Evolutionary conservation across 331 rosid species (phyloP).

Genomic region (Rhamnella rubrinervis): DNA sequence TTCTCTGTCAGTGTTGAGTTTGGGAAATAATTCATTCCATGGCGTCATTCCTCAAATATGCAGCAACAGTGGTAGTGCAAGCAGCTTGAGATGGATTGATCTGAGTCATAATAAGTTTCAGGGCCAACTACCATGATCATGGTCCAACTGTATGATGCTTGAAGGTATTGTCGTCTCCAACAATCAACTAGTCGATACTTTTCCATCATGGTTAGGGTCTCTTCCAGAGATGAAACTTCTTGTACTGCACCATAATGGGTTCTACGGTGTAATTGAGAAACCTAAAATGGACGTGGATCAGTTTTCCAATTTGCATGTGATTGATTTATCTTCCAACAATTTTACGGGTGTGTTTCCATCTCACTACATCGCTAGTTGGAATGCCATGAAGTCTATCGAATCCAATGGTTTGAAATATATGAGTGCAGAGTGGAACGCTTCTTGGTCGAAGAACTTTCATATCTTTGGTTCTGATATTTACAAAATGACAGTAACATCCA

Average conservation of each 20-base stretch:
- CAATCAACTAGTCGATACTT: background rate
- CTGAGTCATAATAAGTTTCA: background rate
- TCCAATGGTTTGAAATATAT: no score
- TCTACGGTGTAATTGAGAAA: no score
- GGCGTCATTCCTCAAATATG: background rate
- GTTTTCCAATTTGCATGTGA: no score
- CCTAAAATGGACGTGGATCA: no score
- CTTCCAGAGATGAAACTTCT: background rate
- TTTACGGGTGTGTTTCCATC: no score
- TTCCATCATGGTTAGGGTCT: constrained; percentile 3
- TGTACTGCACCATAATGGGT: background rate
- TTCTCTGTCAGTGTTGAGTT: background rate
- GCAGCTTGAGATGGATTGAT: background rate
- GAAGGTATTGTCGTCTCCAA: background rate
- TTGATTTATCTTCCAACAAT: no score
- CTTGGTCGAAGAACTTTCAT: no score
- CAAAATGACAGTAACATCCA: background rate
- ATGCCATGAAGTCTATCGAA: no score
- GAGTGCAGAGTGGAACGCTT: no score
- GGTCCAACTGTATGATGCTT: background rate
- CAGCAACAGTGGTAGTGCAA: background rate
- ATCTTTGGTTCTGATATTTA: fast-evolving
- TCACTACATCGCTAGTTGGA: no score
- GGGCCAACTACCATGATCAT: background rate
- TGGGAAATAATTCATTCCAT: constrained; percentile 2